Evolutionary conservation across 1,284 basidiomycete genomes (phyloP).

Genomic region (Cutaneotrichosporon cavernicola): DNA sequence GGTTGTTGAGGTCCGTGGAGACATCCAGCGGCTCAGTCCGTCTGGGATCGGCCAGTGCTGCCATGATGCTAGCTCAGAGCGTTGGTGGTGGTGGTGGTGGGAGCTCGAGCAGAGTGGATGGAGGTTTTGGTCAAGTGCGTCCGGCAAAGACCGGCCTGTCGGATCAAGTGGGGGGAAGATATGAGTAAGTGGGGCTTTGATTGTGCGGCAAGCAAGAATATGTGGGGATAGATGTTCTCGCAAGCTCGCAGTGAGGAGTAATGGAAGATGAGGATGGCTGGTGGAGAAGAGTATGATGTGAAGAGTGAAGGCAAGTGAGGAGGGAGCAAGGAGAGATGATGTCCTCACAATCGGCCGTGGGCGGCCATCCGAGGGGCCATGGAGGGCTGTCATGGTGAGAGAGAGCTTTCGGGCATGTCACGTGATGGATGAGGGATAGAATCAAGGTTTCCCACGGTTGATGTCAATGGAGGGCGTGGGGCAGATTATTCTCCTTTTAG

Average conservation of each 20-base stretch:
- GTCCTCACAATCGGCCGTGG: background rate
- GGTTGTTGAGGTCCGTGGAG: slow-evolving; percentile 24
- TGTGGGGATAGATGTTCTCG: background rate
- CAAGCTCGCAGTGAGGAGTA: background rate
- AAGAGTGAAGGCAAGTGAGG: background rate
- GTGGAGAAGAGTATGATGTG: too few relatives aligned
- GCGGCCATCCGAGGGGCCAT: too few relatives aligned
- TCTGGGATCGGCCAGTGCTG: slow-evolving; percentile 18
- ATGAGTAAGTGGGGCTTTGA: background rate
- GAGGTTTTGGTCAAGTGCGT: background rate
- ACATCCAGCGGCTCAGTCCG: slow-evolving; percentile 24
- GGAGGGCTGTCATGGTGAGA: background rate
- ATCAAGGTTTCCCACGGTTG: background rate
- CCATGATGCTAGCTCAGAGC: slow-evolving; percentile 11
- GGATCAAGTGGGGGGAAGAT: background rate
- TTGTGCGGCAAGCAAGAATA: background rate
- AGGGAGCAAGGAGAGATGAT: background rate
- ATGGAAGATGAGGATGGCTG: background rate
- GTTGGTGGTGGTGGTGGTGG: background rate
- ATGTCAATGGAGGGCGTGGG: too few relatives aligned
- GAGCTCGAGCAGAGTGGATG: background rate
- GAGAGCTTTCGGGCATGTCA: background rate
- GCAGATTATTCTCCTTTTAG: too few relatives aligned
- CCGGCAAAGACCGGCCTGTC: background rate
- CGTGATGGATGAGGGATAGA: background rate